Percentiles rank a stretch among this genome's conserved stretches.
These are phyloP conservation scores for Saussurea involucrata DNA, from an alignment of 129 eudicot species.

Conservation along the genomic window DNA sequence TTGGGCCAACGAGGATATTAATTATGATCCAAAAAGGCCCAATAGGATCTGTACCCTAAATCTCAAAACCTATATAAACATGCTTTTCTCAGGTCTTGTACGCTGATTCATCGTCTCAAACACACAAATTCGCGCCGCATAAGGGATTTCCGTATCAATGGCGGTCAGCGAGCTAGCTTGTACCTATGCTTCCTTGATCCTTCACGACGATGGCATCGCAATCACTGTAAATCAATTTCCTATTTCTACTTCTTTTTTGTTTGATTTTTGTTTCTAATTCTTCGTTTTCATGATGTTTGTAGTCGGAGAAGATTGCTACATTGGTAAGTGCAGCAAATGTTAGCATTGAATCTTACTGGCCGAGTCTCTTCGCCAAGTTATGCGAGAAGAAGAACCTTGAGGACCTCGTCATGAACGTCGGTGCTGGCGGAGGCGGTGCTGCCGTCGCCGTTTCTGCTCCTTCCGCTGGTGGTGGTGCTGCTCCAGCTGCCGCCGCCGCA, in stretches of 20 bases:
- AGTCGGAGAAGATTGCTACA: slow-evolving; percentile 71
- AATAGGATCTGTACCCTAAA: slow-evolving; percentile 22
- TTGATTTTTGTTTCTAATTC: neutral
- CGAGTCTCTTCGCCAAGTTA: slow-evolving; percentile 65
- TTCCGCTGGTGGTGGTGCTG: slow-evolving; percentile 48
- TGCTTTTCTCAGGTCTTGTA: neutral
- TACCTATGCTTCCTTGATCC: slow-evolving; percentile 63
- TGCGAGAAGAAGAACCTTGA: slow-evolving; percentile 61
- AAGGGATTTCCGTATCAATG: slow-evolving; percentile 25
- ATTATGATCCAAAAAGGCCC: neutral
- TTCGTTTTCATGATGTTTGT: neutral
- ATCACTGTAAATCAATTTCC: slow-evolving; percentile 44
- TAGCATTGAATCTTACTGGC: slow-evolving; percentile 77
- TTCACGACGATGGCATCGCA: slow-evolving; percentile 73
- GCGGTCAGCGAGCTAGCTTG: slow-evolving; percentile 67
- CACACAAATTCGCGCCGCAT: slow-evolving; percentile 23
- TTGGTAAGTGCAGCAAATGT: slow-evolving; percentile 59
- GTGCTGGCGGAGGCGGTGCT: slow-evolving; percentile 56
- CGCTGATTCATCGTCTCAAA: neutral
- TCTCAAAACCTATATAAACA: slow-evolving; percentile 19
- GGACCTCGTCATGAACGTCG: slow-evolving; percentile 54
- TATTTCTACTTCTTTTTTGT: neutral
- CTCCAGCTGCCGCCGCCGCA: slow-evolving; percentile 38
- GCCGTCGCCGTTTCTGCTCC: slow-evolving; percentile 44
- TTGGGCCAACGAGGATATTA: neutral